phyloP scores from a whole-genome alignment of 2,329 filamentous ascomycete genomes.

The Nothophoma quercina region DNA sequence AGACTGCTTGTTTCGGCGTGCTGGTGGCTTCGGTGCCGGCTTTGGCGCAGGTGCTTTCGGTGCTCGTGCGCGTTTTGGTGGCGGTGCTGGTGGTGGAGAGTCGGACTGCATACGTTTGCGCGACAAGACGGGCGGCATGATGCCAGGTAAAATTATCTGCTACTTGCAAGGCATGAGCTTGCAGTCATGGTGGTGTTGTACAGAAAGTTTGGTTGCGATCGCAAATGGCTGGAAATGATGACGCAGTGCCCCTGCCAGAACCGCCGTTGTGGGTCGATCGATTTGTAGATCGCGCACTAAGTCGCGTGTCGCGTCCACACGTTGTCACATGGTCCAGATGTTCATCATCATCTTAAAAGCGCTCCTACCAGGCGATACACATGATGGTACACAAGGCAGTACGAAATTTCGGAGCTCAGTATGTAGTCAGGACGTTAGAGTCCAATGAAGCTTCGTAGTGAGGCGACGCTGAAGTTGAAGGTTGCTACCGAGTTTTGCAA shows the following conservation, averaged over 20 bases:
- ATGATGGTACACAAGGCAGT: no score
- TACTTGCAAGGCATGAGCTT: neutral
- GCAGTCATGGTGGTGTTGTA: neutral
- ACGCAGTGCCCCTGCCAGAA: constrained; percentile 30
- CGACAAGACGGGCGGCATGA: constrained; percentile 73
- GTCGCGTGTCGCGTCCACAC: constrained; percentile 26
- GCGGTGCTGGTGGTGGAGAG: constrained; percentile 54
- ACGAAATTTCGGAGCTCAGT: no score
- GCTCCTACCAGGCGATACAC: no score
- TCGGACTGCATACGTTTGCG: constrained; percentile 68
- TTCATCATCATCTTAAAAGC: neutral
- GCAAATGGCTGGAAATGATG: constrained; percentile 29
- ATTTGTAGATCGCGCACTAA: constrained; percentile 21
- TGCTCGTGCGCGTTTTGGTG: constrained; percentile 34
- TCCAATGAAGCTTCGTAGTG: no score
- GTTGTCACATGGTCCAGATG: constrained; percentile 20
- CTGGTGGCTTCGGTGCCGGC: constrained; percentile 22
- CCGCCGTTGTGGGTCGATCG: constrained; percentile 31
- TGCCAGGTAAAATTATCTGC: neutral
- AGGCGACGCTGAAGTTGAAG: no score
- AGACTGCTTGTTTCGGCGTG: constrained; percentile 45
- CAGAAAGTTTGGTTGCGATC: neutral
- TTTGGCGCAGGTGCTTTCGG: constrained; percentile 25
- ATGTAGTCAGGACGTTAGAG: no score
- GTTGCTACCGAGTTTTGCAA: no score